Base-by-base conservation (phyloP, 1,139 yeast species). In the Pichia sp. region DNA sequence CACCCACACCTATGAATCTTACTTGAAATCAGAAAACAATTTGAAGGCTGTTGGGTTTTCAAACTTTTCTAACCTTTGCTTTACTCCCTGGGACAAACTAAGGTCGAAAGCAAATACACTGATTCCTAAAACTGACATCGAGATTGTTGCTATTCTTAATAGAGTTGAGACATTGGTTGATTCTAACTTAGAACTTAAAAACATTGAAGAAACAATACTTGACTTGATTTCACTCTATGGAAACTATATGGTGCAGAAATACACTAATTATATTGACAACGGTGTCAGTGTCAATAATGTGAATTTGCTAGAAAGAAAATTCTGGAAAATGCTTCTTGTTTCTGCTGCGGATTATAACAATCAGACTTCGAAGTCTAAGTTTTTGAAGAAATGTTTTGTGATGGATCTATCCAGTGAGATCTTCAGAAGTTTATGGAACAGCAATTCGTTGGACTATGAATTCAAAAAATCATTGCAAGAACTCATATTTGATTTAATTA, bases 111-210 rank as follows among this genome's bases (percentile, higher is more conserved):
- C 64, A 8, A 58, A 59, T 5, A 62, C 62, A 29, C 73, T 75
- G 53, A 64, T 74, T 27, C 77, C 83, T 5, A 68, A 73, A 3
- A 67, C 77, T 9, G 75, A 75, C 46, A 61, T 78, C 49, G 88
- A 84, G 62, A 70, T 77, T 29, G 72, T 78, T 33, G 80, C 77
- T 2, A 64, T 79, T 1, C 55, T 81, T 1, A 66, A 67, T 48
- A 73, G 81, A 59, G 56, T 80, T 6, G 60, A 64, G 14, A 60
- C 67, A 2, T 55, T 76, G 6, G 53, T 74, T 2, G 45, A 61
- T 0, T 73, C 71, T 46, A 56, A 61, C 0, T 31, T 40, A 12
- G 54, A 54, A 2, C 51, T 69, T 0, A 50, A 58, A 4, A 49
- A 58, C 3, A 48, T 65, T 6, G 66, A 68, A 54, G 55, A 54